A percentile compares a stretch with the other conserved stretches of the same genome.
Conservation (phyloP, 345 rosid species). For the Chamaenerion angustifolium region DNA sequence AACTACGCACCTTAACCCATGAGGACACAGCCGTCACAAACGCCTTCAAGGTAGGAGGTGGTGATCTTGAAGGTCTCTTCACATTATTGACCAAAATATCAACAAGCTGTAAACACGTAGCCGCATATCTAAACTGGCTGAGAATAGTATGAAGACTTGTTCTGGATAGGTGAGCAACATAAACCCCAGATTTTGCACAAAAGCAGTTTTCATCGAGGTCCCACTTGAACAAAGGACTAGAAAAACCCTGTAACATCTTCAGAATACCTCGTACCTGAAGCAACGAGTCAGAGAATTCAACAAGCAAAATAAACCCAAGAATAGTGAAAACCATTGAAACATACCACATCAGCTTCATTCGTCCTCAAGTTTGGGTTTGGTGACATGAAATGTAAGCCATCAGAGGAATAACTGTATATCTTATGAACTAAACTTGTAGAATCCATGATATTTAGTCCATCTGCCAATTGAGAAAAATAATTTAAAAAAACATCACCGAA, state of each 20-base stretch:
- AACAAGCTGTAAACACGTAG: constrained; percentile 68
- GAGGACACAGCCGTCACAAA: constrained; percentile 53
- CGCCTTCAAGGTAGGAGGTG: constrained; percentile 66
- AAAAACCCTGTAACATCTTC: constrained; percentile 70
- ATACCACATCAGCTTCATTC: constrained; percentile 48
- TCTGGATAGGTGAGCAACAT: constrained; percentile 58
- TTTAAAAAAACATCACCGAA: not conserved
- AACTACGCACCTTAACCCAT: constrained; percentile 49
- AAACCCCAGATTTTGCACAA: constrained; percentile 32
- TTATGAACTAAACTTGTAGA: constrained; percentile 19
- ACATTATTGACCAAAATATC: constrained; percentile 29
- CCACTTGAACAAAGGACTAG: constrained; percentile 53
- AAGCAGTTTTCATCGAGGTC: constrained; percentile 30
- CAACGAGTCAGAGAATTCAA: not conserved
- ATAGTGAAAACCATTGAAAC: constrained; percentile 1
- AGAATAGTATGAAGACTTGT: constrained; percentile 47
- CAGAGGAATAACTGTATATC: constrained; percentile 21
- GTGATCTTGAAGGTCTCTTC: constrained; percentile 14
- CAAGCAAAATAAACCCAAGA: not conserved
- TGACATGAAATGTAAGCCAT: constrained; percentile 20
- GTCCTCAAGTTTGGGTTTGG: constrained; percentile 29
- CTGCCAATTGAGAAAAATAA: constrained; percentile 1
- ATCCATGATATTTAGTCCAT: constrained; percentile 7
- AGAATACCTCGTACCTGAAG: constrained; percentile 43
- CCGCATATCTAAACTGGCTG: constrained; percentile 45